Conservation (phyloP, 139 green algal genomes). For the Coelastrella sp. region DNA sequence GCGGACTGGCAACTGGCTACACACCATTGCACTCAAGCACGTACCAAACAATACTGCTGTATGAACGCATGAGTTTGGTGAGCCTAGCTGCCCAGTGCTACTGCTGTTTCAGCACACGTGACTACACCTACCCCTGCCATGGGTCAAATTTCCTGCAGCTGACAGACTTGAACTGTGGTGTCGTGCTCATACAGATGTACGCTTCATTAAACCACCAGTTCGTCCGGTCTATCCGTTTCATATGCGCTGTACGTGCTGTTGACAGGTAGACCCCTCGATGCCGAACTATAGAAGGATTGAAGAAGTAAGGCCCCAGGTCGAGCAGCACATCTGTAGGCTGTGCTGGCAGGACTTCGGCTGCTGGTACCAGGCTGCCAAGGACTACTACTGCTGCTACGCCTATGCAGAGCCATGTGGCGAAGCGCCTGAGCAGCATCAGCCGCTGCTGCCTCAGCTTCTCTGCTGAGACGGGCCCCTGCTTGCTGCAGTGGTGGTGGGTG, state of each 20-base stretch:
- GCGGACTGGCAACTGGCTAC: too few species aligned
- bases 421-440: neutral
- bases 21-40: too few species aligned
- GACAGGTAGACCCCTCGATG: conserved; percentile 40
- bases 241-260: conserved; percentile 46
- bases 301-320: conserved; percentile 45
- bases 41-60: too few species aligned
- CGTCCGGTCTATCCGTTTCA: conserved; percentile 43
- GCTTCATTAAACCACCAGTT: conserved; percentile 50
- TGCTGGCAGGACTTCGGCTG: neutral
- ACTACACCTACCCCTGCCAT: conserved; percentile 33
- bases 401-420: conserved; percentile 8
- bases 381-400: neutral
- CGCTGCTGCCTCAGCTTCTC: conserved; percentile 22
- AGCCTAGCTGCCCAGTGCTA: neutral
- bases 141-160: conserved; percentile 52
- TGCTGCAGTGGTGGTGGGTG: neutral
- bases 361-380: conserved; percentile 18
- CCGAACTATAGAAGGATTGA: conserved; percentile 45
- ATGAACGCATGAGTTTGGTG: too few species aligned
- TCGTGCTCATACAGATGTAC: conserved; percentile 50
- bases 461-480: neutral
- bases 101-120: neutral
- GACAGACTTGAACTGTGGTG: conserved; percentile 29
- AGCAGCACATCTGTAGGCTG: conserved; percentile 26